Evolutionary conservation across 78 protist genomes (phyloP).

Genomic region (Goniomonas avonlea): DNA sequence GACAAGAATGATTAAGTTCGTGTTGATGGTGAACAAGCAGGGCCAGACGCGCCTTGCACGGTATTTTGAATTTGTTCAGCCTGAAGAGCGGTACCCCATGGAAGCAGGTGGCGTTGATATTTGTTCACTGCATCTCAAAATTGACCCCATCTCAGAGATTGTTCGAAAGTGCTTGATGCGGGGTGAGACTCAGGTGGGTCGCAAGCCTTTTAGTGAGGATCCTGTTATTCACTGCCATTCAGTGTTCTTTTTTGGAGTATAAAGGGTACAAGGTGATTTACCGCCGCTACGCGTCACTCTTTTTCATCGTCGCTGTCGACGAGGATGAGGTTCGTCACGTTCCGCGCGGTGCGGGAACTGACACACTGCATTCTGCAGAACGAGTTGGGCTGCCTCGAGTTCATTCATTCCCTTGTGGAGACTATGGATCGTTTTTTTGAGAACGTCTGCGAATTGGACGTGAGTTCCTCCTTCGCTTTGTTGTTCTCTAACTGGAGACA

Average conservation of each 20-base stretch:
- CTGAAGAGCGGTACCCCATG: slow-evolving; percentile 57
- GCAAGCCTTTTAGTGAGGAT: too few relatives aligned
- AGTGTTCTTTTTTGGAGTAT: slow-evolving; percentile 84
- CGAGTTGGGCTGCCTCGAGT: slow-evolving; percentile 83
- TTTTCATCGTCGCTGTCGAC: slow-evolving; percentile 86
- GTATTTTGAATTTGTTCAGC: slow-evolving; percentile 62
- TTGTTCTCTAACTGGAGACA: neutral
- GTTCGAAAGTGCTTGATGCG: slow-evolving; percentile 81
- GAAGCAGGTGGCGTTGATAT: too few relatives aligned
- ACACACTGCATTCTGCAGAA: slow-evolving; percentile 30
- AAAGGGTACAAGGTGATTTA: slow-evolving; percentile 68
- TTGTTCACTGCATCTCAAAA: too few relatives aligned
- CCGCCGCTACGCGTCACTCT: slow-evolving; percentile 87
- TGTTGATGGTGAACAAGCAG: slow-evolving; percentile 85
- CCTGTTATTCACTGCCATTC: neutral
- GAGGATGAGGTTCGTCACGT: neutral
- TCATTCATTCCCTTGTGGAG: slow-evolving; percentile 85
- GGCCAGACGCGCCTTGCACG: slow-evolving; percentile 91
- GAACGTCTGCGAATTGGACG: slow-evolving; percentile 48
- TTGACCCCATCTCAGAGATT: too few relatives aligned
- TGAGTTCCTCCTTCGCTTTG: neutral
- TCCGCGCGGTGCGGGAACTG: neutral
- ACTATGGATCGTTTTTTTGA: slow-evolving; percentile 84
- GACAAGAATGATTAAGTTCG: slow-evolving; percentile 76
- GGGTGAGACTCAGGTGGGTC: slow-evolving; percentile 49